Evolutionary conservation across 371 early-diverging fungal species (phyloP).

Genomic region (Zancudomyces culisetae): DNA sequence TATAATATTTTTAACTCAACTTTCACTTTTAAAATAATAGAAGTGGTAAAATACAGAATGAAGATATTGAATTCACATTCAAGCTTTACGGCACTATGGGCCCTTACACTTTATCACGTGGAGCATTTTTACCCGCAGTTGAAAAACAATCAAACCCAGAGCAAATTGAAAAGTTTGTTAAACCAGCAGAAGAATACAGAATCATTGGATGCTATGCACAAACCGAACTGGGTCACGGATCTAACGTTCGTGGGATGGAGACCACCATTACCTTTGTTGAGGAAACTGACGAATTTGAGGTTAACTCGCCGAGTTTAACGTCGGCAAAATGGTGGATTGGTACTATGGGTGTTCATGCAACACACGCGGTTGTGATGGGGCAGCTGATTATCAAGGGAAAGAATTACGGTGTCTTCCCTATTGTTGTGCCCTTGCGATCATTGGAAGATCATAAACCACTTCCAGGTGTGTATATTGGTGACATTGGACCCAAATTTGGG

Average conservation of each 20-base stretch:
- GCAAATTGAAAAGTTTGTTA: constrained; percentile 53
- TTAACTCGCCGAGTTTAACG: constrained; percentile 64
- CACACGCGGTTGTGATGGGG: constrained; percentile 75
- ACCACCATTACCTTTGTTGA: constrained; percentile 70
- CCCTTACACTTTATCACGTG: constrained; percentile 24
- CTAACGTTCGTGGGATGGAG: constrained; percentile 70
- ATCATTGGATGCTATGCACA: constrained; percentile 76
- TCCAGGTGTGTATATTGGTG: constrained; percentile 71
- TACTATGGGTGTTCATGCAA: constrained; percentile 41
- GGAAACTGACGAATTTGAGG: constrained; percentile 63
- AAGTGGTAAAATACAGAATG: background rate
- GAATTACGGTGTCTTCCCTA: constrained; percentile 63
- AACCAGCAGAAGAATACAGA: constrained; percentile 44
- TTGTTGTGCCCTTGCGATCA: constrained; percentile 70
- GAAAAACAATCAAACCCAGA: constrained; percentile 51
- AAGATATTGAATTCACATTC: background rate
- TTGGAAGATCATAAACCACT: constrained; percentile 49
- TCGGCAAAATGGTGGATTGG: constrained; percentile 88
- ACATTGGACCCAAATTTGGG: constrained; percentile 81
- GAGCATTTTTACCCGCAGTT: constrained; percentile 63
- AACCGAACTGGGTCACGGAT: constrained; percentile 60
- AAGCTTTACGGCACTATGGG: background rate
- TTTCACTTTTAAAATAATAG: background rate
- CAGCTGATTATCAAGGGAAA: constrained; percentile 59
- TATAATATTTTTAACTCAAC: no score